Base-by-base conservation (phyloP, 192 early-diverging fungal genomes). In the Podila verticillata region DNA sequence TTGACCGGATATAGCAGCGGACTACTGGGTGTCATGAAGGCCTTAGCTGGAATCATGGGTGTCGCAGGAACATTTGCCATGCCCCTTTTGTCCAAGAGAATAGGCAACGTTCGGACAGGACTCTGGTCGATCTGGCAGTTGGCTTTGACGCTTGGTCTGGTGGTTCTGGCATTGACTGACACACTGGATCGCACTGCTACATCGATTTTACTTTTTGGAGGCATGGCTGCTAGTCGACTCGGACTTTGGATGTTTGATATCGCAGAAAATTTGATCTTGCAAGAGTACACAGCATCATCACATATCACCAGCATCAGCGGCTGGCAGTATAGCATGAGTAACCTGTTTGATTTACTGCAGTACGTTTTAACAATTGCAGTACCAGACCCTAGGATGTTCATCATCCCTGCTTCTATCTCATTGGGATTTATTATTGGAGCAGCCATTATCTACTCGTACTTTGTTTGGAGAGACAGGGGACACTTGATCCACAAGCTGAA, bases 201-300 rank as follows among this genome's bases (percentile, higher is more conserved):
- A 0, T 63, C 68, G 8, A 51, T 77, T 17, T 29, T 83, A 7
- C 34, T 83, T 8, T 83, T 83, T 54, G 74, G 65, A 29, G 74
- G 82, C 19, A 77, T 83, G 74, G 64, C 82, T 19, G 28, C 63
- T 7, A 83, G 82, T 64, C 64, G 82, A 12, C 26, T 83, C 0
- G 82, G 82, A 5, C 57, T 83, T 0, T 83, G 74, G 74, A 48
- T 68, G 26, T 83, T 83, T 63, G 74, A 77, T 24, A 51, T 77
- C 57, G 61, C 82, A 4, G 74, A 77, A 29, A 69, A 36, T 0
- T 35, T 72, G 22, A 68, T 83, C n/a, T 26, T 77, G 3, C 82
- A 83, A 13, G 74, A 83, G 9, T 63, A 64, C 28, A 66, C 69
- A 0, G n/a, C 59, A 7, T 15, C 59, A 9, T 57, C 5, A 9